Percentiles rank a stretch among this genome's conserved stretches.
These are phyloP conservation scores for Tympanopsis confertula DNA, from an alignment of 2,329 filamentous ascomycete species.

Conservation along the genomic window DNA sequence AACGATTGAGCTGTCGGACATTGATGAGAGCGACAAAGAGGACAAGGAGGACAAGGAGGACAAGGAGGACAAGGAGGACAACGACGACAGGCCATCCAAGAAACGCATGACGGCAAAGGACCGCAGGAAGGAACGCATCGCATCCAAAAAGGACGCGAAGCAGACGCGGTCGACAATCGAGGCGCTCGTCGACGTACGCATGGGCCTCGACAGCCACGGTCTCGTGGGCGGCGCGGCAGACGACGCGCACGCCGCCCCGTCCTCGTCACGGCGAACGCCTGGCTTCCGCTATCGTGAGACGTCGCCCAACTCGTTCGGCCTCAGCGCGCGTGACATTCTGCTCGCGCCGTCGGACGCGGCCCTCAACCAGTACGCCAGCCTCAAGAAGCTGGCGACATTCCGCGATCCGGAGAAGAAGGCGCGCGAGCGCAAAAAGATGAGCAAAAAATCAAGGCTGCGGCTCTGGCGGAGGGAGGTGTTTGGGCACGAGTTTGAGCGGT, in stretches of 20 bases:
- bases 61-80: constrained; percentile 25
- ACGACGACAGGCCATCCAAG: constrained; percentile 28
- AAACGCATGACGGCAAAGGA: constrained; percentile 50
- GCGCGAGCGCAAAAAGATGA: constrained; percentile 75
- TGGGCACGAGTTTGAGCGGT: constrained; percentile 42
- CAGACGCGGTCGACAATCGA: constrained; percentile 76
- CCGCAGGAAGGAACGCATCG: constrained; percentile 43
- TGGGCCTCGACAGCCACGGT: constrained; percentile 60
- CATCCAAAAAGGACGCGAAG: constrained; percentile 60
- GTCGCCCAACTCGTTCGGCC: constrained; percentile 77
- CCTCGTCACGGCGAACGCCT: constrained; percentile 31
- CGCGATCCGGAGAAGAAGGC: constrained; percentile 80
- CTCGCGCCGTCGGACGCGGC: constrained; percentile 73
- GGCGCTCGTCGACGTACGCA: constrained; percentile 69
- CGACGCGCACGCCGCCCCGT: constrained; percentile 7
- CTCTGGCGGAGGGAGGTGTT: constrained; percentile 69
- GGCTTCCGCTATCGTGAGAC: constrained; percentile 89
- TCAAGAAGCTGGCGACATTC: constrained; percentile 91
- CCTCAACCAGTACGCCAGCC: constrained; percentile 79
- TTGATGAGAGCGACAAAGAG: constrained; percentile 20
- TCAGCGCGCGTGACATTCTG: constrained; percentile 82
- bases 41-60: constrained; percentile 18
- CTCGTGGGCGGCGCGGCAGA: constrained; percentile 27
- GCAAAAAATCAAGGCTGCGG: constrained; percentile 82
- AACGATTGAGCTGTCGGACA: constrained; percentile 40